phyloP scores from a whole-genome alignment of 2,329 filamentous ascomycete species.

The Endoconidiophora polonica region DNA sequence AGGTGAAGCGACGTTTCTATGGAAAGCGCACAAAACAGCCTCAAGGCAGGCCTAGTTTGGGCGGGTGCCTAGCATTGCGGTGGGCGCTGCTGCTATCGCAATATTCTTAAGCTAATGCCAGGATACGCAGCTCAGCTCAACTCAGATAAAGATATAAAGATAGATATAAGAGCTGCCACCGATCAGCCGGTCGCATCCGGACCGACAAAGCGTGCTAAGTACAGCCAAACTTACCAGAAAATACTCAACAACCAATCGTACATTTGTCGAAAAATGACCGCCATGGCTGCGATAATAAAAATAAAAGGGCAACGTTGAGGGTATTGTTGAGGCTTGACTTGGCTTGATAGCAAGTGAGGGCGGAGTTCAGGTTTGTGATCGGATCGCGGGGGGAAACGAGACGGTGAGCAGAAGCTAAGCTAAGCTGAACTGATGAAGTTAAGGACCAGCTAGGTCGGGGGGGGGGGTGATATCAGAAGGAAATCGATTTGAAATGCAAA shows the following conservation, averaged over 20 bases:
- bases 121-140: not conserved
- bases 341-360: not conserved
- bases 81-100: not conserved
- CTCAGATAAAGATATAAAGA: not conserved
- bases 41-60: not conserved
- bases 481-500: not conserved
- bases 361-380: not conserved
- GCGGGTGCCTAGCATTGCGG: not conserved
- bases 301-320: not conserved
- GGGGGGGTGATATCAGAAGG: not conserved
- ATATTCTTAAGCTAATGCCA: too few species aligned
- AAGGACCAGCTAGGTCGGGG: not conserved
- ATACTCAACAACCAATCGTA: slow-evolving; percentile 97
- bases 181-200: not conserved
- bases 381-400: not conserved
- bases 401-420: not conserved
- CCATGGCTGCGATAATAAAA: slow-evolving; percentile 43
- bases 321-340: slow-evolving; percentile 1
- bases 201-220: not conserved
- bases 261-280: slow-evolving; percentile 78
- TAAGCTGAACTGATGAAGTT: not conserved
- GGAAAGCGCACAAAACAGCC: not conserved
- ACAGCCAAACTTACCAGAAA: slow-evolving; percentile 59
- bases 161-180: not conserved
- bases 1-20: not conserved